Evolutionary conservation across 306 rosid genomes (phyloP).

Genomic region (Quercus gilva): DNA sequence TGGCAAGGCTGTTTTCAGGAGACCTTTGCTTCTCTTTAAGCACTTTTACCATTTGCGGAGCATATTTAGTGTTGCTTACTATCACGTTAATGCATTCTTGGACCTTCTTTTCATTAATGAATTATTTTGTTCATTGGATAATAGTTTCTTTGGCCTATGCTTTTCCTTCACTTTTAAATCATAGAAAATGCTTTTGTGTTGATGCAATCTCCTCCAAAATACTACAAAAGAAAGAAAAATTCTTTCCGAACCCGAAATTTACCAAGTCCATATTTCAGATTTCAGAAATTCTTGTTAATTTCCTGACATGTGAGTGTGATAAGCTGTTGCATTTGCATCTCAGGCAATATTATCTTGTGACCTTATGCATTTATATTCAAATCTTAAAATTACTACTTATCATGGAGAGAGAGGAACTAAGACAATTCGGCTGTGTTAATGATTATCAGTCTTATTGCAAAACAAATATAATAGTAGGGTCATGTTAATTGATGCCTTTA

Average conservation of each 20-base stretch:
- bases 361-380: not conserved
- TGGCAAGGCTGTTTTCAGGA: conserved; percentile 13
- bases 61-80: conserved; percentile 18
- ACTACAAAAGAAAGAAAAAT: not conserved
- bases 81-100: not conserved
- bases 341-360: not conserved
- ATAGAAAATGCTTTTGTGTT: not conserved
- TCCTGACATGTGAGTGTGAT: not conserved
- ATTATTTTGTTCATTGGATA: not conserved
- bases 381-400: not conserved
- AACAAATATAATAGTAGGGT: not conserved
- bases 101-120: conserved; percentile 1
- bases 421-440: not conserved
- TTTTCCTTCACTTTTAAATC: not conserved
- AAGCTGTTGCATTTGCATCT: not conserved
- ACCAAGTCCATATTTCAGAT: not conserved
- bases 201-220: not conserved
- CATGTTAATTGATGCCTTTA: too few relatives aligned
- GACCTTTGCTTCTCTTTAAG: conserved; percentile 13
- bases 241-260: not conserved
- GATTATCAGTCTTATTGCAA: not conserved
- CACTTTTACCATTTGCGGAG: conserved; percentile 13
- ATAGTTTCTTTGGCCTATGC: conserved; percentile 3
- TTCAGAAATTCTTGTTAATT: not conserved
- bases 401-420: not conserved